Evolutionary conservation across 257 asterid genomes (phyloP).

Genomic region (Solanum sparsipilum): DNA sequence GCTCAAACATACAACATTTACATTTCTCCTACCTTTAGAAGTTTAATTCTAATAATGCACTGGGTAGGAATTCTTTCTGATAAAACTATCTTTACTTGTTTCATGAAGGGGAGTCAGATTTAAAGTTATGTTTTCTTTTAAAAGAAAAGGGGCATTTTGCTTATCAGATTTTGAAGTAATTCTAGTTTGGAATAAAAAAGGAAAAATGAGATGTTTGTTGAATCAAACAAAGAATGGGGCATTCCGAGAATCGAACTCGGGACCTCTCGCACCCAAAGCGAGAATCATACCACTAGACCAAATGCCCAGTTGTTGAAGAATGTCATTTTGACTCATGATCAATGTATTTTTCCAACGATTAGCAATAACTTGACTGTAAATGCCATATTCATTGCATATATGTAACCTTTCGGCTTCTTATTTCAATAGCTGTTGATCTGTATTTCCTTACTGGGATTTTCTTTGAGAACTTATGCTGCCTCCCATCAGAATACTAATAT

Average conservation of each 20-base stretch:
- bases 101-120: too few relatives aligned
- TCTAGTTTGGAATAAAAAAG: too few relatives aligned
- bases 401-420: not conserved
- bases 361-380: not conserved
- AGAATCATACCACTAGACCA: slow-evolving; percentile 91
- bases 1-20: too few relatives aligned
- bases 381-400: not conserved
- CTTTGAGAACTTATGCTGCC: not conserved
- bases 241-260: slow-evolving; percentile 69
- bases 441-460: not conserved
- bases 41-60: too few relatives aligned
- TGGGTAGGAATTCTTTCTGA: too few relatives aligned
- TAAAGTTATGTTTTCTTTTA: too few relatives aligned
- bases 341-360: not conserved
- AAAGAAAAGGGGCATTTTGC: too few relatives aligned
- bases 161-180: too few relatives aligned
- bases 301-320: slow-evolving; percentile 30
- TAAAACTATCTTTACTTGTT: too few relatives aligned
- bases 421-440: not conserved
- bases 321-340: not conserved
- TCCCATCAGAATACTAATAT: not conserved
- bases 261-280: slow-evolving; percentile 83
- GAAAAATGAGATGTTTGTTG: too few relatives aligned
- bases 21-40: too few relatives aligned
- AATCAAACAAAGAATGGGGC: slow-evolving; percentile 31